phyloP scores from a whole-genome alignment of 495 filamentous ascomycete species.

The Hypoxylon trugodes region DNA sequence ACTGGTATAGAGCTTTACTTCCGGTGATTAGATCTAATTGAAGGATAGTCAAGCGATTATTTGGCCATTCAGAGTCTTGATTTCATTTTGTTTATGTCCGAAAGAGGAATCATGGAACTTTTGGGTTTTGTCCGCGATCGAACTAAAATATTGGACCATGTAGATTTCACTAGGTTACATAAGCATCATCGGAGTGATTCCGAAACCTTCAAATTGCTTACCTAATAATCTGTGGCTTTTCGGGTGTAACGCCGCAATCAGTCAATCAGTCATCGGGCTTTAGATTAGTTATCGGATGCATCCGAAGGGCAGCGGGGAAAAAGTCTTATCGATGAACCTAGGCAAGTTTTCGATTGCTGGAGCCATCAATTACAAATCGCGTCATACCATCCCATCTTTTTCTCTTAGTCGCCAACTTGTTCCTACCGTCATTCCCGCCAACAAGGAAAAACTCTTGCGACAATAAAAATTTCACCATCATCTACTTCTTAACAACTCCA shows the following conservation, averaged over 20 bases:
- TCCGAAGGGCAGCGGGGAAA: conserved; percentile 3
- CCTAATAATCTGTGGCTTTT: neutral
- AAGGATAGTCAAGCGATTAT: conserved; percentile 15
- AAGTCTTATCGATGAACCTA: conserved; percentile 8
- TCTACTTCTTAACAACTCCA: neutral
- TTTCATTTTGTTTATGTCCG: conserved; percentile 17
- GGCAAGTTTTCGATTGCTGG: neutral
- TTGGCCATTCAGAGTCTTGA: conserved; percentile 10
- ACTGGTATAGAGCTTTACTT: conserved; percentile 3
- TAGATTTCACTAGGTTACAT: no score
- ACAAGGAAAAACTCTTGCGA: conserved; percentile 2
- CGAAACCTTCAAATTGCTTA: no score
- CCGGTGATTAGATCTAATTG: conserved; percentile 28
- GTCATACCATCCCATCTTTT: conserved; percentile 40
- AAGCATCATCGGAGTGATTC: no score
- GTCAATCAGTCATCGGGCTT: no score
- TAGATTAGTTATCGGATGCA: no score
- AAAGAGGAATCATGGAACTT: conserved; percentile 37
- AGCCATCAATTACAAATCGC: conserved; percentile 37
- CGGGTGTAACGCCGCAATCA: no score
- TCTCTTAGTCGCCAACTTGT: neutral
- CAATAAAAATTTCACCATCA: neutral
- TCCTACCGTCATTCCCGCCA: conserved; percentile 9
- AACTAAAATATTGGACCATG: no score
- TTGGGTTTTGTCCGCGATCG: conserved; percentile 16